Evolutionary conservation across 805 yeast species (phyloP), one percentile per base, ranked within the genome.

Genomic region (Candida palmyrensis): DNA sequence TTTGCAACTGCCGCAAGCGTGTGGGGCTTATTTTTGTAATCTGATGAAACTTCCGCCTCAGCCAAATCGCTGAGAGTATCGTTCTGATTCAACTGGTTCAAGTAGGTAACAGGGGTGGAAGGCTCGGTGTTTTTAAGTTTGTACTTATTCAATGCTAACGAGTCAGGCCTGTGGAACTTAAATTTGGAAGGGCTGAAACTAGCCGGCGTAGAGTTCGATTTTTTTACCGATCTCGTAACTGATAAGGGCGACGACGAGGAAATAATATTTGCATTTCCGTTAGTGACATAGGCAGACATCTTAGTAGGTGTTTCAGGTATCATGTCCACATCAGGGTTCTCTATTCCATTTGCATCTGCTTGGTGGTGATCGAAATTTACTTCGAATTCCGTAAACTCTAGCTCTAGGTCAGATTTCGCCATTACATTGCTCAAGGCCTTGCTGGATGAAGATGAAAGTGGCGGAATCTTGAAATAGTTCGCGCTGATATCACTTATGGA

Each of bases 291-390:
- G n/a, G n/a, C n/a, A n/a, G n/a, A n/a, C 24, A 53, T 40, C 35
- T 59, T 61, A 3, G 69, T 62, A 2, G 69, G 69, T 1, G 70
- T 63, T 38, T 62, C 67, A 1, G 65, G 62, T 4, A 53, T 41
- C 7, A 31, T 13, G 18, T n/a, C 44, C 29, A 9, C 35, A 23
- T 35, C 38, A 11, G 35, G 35, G 8, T 9, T 27, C n/a, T 27
- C 24, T 34, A 39, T 39, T 25, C 51, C 10, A 7, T 25, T 5
- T n/a, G 28, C 14, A 6, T 5, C n/a, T n/a, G n/a, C n/a, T n/a
- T n/a, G n/a, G n/a, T n/a, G n/a, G n/a, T n/a, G n/a, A 12, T 31
- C 34, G 19, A 24, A 31, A 23, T 31, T 29, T 3, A 18, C 15
- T 31, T 31, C 34, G 8, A 22, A 21, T 16, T 29, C 34, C 3